Conservation (phyloP, 106 monocot species). For the Vanilla planifolia region DNA sequence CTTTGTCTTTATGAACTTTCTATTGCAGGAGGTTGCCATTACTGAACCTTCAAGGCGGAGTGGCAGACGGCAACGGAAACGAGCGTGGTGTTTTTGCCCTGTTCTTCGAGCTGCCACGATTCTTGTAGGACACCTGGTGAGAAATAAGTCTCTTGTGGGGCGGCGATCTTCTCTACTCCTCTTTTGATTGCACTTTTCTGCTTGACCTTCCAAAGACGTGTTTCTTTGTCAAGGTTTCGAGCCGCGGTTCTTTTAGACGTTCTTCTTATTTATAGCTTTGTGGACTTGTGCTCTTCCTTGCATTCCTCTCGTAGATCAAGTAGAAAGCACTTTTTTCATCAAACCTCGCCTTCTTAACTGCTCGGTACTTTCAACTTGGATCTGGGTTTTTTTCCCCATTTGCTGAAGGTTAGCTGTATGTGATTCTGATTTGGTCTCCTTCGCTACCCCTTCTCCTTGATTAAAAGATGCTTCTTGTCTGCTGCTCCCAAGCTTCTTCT, state of each 20-base stretch:
- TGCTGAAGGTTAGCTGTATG: conserved; percentile 29
- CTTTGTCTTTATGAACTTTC: too few relatives aligned
- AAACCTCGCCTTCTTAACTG: conserved; percentile 2
- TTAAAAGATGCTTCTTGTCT: conserved; percentile 53
- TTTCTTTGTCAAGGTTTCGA: neutral
- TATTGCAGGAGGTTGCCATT: too few relatives aligned
- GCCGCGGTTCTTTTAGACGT: neutral
- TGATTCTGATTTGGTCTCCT: conserved; percentile 21
- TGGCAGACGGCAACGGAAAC: too few relatives aligned
- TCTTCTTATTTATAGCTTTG: neutral
- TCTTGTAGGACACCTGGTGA: too few relatives aligned
- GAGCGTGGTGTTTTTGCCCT: too few relatives aligned
- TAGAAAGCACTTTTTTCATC: neutral
- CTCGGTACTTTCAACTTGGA: conserved; percentile 6
- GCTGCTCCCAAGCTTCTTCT: conserved; percentile 14
- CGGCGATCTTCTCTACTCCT: too few relatives aligned
- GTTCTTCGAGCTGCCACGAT: too few relatives aligned
- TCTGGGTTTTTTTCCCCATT: conserved; percentile 15
- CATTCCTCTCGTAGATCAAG: neutral
- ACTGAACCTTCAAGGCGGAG: too few relatives aligned
- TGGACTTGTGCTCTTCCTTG: neutral
- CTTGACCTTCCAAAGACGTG: neutral
- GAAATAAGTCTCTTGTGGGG: too few relatives aligned
- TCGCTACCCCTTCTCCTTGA: conserved; percentile 19
- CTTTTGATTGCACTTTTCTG: too few relatives aligned